Percentiles rank a stretch among this genome's conserved stretches.
phyloP scores from a whole-genome alignment of 2,329 filamentous ascomycete genomes.

The Gyromitra esculenta region DNA sequence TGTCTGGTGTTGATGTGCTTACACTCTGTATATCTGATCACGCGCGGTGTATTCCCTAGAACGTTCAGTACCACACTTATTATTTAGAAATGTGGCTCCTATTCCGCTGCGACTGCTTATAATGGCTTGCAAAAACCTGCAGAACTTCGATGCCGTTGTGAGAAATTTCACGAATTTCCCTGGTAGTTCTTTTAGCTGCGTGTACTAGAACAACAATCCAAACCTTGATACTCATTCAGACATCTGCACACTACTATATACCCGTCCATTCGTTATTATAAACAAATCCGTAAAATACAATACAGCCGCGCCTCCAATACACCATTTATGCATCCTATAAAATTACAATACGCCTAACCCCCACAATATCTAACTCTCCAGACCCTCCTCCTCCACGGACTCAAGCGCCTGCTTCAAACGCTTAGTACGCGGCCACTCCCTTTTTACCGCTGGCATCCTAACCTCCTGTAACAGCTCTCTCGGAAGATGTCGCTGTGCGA shows the following conservation, averaged over 20 bases:
- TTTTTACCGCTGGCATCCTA: slow-evolving; percentile 68
- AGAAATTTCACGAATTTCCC: too few species aligned
- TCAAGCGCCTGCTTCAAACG: slow-evolving; percentile 26
- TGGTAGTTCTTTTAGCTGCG: too few species aligned
- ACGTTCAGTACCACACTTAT: not conserved
- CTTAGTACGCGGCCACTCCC: not conserved
- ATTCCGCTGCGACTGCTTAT: too few species aligned
- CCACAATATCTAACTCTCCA: slow-evolving; percentile 17
- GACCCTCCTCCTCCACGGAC: slow-evolving; percentile 18
- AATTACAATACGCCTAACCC: not conserved
- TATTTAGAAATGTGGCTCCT: too few species aligned
- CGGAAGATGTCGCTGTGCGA: slow-evolving; percentile 84
- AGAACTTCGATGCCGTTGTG: too few species aligned
- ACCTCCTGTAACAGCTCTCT: slow-evolving; percentile 84
- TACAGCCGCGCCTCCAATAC: slow-evolving; percentile 1
- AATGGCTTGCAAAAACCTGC: too few species aligned
- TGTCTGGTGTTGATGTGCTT: not conserved
- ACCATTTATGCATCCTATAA: not conserved
- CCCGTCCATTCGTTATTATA: not conserved
- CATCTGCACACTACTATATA: too few species aligned
- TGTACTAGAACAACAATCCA: too few species aligned
- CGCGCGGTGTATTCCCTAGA: not conserved
- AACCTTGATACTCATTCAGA: too few species aligned
- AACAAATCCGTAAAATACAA: not conserved
- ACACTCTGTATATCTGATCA: not conserved